Conservation (phyloP, 345 rosid species). For the Citrus sinensis region DVS_A1.0 CM039163.1:42624001-42624500, state of each 20-base stretch:
- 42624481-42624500: conserved; percentile 63
- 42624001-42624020: too few species aligned
- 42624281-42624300: background rate
- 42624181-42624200: background rate
- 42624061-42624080: too few species aligned
- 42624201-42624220: background rate
- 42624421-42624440: conserved; percentile 37
- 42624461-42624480: conserved; percentile 62
- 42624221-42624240: background rate
- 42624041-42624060: too few species aligned
- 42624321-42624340: background rate
- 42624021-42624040: too few species aligned
- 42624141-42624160: background rate
- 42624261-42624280: background rate
- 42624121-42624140: background rate
- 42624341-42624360: conserved; percentile 2
- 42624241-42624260: background rate
- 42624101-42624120: too few species aligned
- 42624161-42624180: background rate
- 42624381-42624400: conserved; percentile 54
- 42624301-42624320: background rate
- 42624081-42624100: too few species aligned
- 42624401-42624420: conserved; percentile 50
- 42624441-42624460: conserved; percentile 71
- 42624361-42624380: conserved; percentile 50